Conservation (phyloP, 2,329 filamentous ascomycete genomes). For the Trichoderma polysporum region DNA sequence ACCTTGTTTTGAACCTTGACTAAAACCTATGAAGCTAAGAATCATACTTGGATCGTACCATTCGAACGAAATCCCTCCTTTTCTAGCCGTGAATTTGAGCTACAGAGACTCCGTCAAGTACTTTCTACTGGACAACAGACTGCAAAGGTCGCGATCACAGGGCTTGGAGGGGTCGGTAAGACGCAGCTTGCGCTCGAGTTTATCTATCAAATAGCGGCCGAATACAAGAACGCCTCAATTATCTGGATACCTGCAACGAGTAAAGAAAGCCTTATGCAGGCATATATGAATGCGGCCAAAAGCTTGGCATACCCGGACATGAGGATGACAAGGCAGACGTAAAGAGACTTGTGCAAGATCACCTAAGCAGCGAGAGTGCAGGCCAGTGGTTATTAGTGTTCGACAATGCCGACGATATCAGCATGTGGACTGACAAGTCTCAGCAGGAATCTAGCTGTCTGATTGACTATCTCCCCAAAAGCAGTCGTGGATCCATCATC, state of each 20-base stretch:
- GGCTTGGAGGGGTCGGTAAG: constrained; percentile 33
- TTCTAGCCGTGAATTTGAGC: not conserved
- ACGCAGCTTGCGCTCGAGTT: constrained; percentile 38
- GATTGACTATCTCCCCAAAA: too few species aligned
- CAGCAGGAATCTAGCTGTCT: too few species aligned
- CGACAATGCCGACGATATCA: constrained; percentile 11
- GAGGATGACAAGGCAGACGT: too few species aligned
- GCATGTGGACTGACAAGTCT: not conserved
- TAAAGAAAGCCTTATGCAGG: too few species aligned
- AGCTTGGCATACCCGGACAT: too few species aligned
- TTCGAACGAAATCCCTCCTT: not conserved
- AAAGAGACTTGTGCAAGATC: constrained; percentile 30
- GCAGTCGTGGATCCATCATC: too few species aligned
- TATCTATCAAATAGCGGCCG: constrained; percentile 33
- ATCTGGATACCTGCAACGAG: too few species aligned
- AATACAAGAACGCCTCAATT: constrained; percentile 16
- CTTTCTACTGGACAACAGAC: constrained; percentile 18
- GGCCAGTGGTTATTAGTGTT: constrained; percentile 1
- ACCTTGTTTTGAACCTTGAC: too few species aligned
- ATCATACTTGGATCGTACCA: not conserved
- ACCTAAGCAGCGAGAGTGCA: constrained; percentile 27
- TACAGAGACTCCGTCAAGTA: not conserved
- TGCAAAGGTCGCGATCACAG: constrained; percentile 18
- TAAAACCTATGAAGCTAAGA: not conserved
- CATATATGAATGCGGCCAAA: too few species aligned